Conservation (phyloP, 2,329 filamentous ascomycete genomes). For the Aspergillus arachidicola region DNA sequence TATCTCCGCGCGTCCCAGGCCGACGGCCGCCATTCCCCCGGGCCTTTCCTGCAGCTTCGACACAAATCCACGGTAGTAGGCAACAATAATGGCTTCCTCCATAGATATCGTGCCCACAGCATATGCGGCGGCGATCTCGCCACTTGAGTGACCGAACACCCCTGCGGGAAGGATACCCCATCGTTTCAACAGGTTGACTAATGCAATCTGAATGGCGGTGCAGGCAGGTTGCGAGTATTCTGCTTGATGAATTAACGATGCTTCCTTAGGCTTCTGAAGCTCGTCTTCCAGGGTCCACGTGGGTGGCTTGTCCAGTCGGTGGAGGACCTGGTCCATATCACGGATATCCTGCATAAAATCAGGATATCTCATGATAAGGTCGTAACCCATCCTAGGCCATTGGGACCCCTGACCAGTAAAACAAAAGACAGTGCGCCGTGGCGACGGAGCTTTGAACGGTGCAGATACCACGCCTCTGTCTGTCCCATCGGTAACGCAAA, state of each 20-base stretch:
- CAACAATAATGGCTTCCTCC: conserved; percentile 16
- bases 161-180: conserved; percentile 27
- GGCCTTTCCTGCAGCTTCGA: conserved; percentile 24
- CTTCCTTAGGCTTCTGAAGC: too few relatives aligned
- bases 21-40: conserved; percentile 30
- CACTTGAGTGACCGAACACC: conserved; percentile 34
- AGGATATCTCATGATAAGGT: conserved; percentile 19
- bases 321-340: neutral
- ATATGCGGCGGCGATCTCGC: conserved; percentile 32
- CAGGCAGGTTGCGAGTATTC: conserved; percentile 10
- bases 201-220: conserved; percentile 33
- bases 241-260: too few relatives aligned
- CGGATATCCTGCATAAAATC: neutral
- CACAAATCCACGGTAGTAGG: conserved; percentile 5
- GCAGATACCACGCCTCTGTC: too few relatives aligned
- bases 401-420: conserved; percentile 38
- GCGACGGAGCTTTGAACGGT: neutral
- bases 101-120: conserved; percentile 3
- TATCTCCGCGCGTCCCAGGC: conserved; percentile 19
- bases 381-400: conserved; percentile 38
- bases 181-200: conserved; percentile 32
- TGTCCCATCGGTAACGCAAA: neutral
- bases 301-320: too few relatives aligned
- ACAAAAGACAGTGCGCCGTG: neutral
- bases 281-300: too few relatives aligned